Percentiles rank a stretch among this genome's conserved stretches.
phyloP scores from a whole-genome alignment of 2,329 filamentous ascomycete genomes.

The Didymella pinodella region DNA sequence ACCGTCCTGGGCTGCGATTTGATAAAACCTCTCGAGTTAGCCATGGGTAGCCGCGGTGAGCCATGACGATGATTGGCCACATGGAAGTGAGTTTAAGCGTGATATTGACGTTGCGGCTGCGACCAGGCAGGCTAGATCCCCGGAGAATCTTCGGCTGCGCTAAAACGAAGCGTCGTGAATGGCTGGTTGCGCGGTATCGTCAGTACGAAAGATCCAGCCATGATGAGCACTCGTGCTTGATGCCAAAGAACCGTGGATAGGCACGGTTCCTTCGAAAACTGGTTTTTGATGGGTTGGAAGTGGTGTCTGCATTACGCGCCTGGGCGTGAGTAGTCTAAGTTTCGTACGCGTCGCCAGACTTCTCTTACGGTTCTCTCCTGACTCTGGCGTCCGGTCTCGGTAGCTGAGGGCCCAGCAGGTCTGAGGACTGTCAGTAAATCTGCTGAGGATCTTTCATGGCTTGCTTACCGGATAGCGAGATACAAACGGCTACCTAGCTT shows the following conservation, averaged over 20 bases:
- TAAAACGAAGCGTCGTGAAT: neutral
- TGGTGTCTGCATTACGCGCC: constrained; percentile 55
- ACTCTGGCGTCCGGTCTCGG: constrained; percentile 69
- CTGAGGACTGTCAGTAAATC: constrained; percentile 47
- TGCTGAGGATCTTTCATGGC: neutral
- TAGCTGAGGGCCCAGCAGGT: constrained; percentile 68
- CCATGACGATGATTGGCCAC: constrained; percentile 23
- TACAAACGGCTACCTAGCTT: constrained; percentile 73
- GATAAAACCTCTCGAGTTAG: constrained; percentile 20
- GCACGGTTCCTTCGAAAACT: too few relatives aligned
- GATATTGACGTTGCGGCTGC: constrained; percentile 12
- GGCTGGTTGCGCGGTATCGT: neutral
- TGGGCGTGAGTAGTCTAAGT: constrained; percentile 72
- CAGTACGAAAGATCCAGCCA: neutral
- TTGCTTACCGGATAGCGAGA: constrained; percentile 68
- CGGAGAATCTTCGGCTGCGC: constrained; percentile 6
- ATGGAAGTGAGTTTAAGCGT: constrained; percentile 22
- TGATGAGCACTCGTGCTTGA: neutral
- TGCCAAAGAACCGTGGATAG: neutral
- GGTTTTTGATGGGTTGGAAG: constrained; percentile 43
- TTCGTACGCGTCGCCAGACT: constrained; percentile 73
- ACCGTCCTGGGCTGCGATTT: constrained; percentile 10
- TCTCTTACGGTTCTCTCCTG: constrained; percentile 76
- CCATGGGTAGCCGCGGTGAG: constrained; percentile 19
- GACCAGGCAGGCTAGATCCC: constrained; percentile 3